Base-by-base conservation (phyloP, 2,329 filamentous ascomycete species). In the Epichloe amarillans region DNA sequence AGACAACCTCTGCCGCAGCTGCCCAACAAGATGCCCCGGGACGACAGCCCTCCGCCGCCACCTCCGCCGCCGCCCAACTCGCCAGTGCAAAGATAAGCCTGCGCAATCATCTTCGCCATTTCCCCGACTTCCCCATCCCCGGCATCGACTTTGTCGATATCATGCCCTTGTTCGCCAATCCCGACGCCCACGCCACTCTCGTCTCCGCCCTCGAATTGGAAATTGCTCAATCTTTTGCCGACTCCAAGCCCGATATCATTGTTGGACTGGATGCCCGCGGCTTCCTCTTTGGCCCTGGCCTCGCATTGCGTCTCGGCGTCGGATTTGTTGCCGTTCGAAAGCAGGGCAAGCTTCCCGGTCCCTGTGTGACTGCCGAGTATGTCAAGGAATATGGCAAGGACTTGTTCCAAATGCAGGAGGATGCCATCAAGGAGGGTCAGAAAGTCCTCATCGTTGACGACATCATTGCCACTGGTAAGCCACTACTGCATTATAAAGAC, bases 111-210 rank as follows among this genome's bases (percentile, higher is more conserved):
- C 80, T 97, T 60, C 86, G 87, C 69, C 83, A 89, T 68, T 95
- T 88, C 72, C 81, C 83, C 63, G 88, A 97, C 75, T 97, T 96
- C 73, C 91, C 91, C 53, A 83, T 85, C 58, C 83, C 86, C 44
- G 91, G 93, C 67, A 91, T 98, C 65, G 77, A 95, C 62, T 98
- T 98, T 71, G 88, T 96, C 73, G 93, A 98, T 67, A 97, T 98
- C 71, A 84, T 98, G 69, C 93, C 93, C 54, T 84, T 97, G 65
- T 97, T 98, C 75, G 82, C 87, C 66, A 78, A 88, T 64, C 82
- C 83, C 50, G 64, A 68, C 48, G 75, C 86, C 54, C 91, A 96
- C 72, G 75, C 79, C 59, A 77, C 81, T 51, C 83, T 98, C 53
- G 75, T 96, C 66, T 80, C 83, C 61, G 88, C 88, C 46, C 84